Conservation (phyloP, 805 yeast genomes). For the Starmerella kuoi region DNA sequence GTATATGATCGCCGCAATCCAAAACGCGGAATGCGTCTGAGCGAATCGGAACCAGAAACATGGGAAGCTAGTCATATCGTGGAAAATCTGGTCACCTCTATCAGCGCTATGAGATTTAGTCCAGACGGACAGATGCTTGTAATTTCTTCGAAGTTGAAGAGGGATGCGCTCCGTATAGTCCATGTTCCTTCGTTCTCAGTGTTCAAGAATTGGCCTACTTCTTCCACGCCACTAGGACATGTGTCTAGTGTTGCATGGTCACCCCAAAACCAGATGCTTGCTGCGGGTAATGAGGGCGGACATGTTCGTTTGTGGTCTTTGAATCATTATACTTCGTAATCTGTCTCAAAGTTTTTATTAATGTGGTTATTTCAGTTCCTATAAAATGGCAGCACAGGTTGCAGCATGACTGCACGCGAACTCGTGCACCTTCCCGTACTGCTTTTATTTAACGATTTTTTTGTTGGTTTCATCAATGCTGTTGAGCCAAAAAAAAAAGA, state of each 20-base stretch:
- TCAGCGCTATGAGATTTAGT: slow-evolving; percentile 61
- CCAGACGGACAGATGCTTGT: slow-evolving; percentile 83
- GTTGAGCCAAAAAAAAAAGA: no score
- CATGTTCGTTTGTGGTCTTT: slow-evolving; percentile 79
- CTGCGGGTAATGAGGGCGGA: slow-evolving; percentile 86
- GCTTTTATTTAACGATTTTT: no score
- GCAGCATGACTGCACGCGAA: no score
- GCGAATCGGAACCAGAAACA: slow-evolving; percentile 27
- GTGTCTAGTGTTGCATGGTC: slow-evolving; percentile 73
- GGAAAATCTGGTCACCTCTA: slow-evolving; percentile 70
- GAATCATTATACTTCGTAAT: slow-evolving; percentile 45
- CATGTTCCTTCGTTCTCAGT: slow-evolving; percentile 82
- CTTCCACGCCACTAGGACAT: slow-evolving; percentile 91
- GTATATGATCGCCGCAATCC: slow-evolving; percentile 51
- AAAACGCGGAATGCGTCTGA: slow-evolving; percentile 22
- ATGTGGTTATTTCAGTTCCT: no score
- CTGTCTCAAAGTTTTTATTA: no score
- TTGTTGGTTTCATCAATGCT: no score
- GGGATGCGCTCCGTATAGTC: slow-evolving; percentile 74
- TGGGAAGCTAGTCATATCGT: slow-evolving; percentile 49
- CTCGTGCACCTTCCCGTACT: no score
- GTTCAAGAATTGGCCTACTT: slow-evolving; percentile 93
- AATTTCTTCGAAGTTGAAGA: slow-evolving; percentile 70
- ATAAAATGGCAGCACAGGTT: no score
- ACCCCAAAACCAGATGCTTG: slow-evolving; percentile 68